Base-by-base conservation (phyloP, 257 asterid genomes). In the Echium plantagineum region DNA sequence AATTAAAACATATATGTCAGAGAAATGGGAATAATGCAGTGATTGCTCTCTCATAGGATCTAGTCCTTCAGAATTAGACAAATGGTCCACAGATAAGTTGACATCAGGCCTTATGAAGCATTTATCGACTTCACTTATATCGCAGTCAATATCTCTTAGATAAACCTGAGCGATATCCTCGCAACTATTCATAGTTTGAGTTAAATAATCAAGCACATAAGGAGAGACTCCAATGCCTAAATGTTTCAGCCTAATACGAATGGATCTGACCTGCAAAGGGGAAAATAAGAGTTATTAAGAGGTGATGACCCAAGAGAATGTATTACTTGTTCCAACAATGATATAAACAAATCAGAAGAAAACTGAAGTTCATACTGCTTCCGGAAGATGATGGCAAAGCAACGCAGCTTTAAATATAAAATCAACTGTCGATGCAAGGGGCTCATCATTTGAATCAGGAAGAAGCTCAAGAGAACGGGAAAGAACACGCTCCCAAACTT, bases 401-500 rank as follows among this genome's bases (percentile, higher is more conserved):
- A 93, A 60, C 30, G 96, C 99, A 59, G 99, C 95, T 78, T 93
- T 90, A 72, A 93, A 81, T 66, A 93, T 72, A 62, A 93, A 86
- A 71, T 93, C 97, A 60, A 89, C 77, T 5, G 95, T 89, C 16
- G 96, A 89, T 60, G 81, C 97, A 70, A 93, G 96, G 76, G 90
- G 88, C 73, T 89, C 96, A 62, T 81, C 94, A 69, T 83, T 89
- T 22, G 90, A 81, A 76, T 85, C 90, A 54, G 73, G 75, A 79
- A 93, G 81, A 77, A 84, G 86, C 67, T 85, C 91, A 67, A 81
- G 77, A 26, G 99, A 84, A 69, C 79, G 96, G 68, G 83, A 77
- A 72, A 93, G 90, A 63, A 84, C 80, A 55, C 81, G 86, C 71
- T 85, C 97, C 99, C 99, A 93, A 51, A 89, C 96, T 71, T 89